Percentiles rank a stretch among this genome's conserved stretches.
These are phyloP conservation scores for Cyclanthera cordifolia DNA, from an alignment of 306 rosid genomes.

Conservation along the genomic window DNA sequence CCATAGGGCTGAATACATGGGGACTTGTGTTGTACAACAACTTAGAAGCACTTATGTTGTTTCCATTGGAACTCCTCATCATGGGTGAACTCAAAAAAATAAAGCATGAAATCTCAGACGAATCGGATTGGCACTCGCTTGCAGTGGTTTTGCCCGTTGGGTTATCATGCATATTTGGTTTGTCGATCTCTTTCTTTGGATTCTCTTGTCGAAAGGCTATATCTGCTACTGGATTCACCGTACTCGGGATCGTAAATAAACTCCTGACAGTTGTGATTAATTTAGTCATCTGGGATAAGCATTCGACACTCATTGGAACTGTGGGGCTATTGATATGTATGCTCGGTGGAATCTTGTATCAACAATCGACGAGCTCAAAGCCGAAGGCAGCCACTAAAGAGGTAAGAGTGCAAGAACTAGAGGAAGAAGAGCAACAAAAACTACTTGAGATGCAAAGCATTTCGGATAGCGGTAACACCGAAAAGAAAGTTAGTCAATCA, in stretches of 20 bases:
- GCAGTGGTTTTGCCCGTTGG: slow-evolving; percentile 57
- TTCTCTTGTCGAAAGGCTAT: slow-evolving; percentile 79
- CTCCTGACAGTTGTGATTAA: slow-evolving; percentile 66
- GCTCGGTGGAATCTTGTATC: slow-evolving; percentile 65
- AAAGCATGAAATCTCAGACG: slow-evolving; percentile 51
- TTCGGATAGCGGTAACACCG: neutral
- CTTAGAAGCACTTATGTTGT: slow-evolving; percentile 70
- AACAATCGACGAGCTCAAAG: slow-evolving; percentile 58
- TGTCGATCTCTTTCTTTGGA: slow-evolving; percentile 75
- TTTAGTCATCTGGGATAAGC: slow-evolving; percentile 70
- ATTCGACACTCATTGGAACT: slow-evolving; percentile 67
- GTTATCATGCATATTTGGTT: slow-evolving; percentile 59
- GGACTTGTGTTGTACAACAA: slow-evolving; percentile 76
- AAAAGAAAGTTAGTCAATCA: neutral
- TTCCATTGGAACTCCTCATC: slow-evolving; percentile 60
- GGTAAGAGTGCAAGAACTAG: slow-evolving; percentile 23
- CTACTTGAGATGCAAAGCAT: slow-evolving; percentile 9
- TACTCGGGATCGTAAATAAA: slow-evolving; percentile 84
- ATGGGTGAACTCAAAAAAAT: slow-evolving; percentile 79
- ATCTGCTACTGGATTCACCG: slow-evolving; percentile 73
- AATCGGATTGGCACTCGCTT: slow-evolving; percentile 59
- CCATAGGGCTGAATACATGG: slow-evolving; percentile 72
- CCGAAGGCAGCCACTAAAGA: slow-evolving; percentile 35
- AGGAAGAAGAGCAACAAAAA: slow-evolving; percentile 32
- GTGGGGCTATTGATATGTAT: slow-evolving; percentile 67